Evolutionary conservation across 192 early-diverging fungal species (phyloP).

Genomic region (Rhizoclosmatium globosum): DNA sequence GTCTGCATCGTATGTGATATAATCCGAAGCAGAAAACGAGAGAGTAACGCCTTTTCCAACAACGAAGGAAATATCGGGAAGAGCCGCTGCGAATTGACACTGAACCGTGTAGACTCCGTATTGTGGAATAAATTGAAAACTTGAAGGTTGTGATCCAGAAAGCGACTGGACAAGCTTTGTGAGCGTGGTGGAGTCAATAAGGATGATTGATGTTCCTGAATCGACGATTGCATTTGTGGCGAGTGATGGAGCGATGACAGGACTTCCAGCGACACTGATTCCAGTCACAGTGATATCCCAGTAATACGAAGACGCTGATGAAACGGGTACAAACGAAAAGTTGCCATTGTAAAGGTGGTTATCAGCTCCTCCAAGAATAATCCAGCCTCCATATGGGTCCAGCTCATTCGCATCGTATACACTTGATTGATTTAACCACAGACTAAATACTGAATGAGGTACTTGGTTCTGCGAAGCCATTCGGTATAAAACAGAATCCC

Average conservation of each 20-base stretch:
- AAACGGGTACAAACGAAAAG: neutral
- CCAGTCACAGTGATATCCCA: neutral
- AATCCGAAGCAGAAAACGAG: neutral
- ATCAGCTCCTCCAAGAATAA: conserved; percentile 28
- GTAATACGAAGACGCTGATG: neutral
- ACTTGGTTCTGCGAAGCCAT: neutral
- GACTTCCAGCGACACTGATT: neutral
- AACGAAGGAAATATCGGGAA: conserved; percentile 7
- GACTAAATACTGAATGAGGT: neutral
- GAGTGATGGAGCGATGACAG: neutral
- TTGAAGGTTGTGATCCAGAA: neutral
- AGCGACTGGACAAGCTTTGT: neutral
- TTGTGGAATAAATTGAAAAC: neutral
- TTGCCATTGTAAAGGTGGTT: conserved; percentile 18
- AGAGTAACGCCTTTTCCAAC: neutral
- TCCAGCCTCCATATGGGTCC: conserved; percentile 6
- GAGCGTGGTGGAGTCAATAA: conserved; percentile 2
- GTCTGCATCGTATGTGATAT: neutral
- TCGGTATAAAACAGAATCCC: neutral
- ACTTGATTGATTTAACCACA: conserved; percentile 31
- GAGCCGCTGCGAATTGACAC: neutral
- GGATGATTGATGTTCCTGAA: neutral
- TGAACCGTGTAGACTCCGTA: neutral
- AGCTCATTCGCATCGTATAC: no score
- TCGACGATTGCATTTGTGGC: conserved; percentile 11